These are phyloP conservation scores for Zostera marina DNA, from an alignment of 116 monocot species.

Conservation along the genomic window DNA sequence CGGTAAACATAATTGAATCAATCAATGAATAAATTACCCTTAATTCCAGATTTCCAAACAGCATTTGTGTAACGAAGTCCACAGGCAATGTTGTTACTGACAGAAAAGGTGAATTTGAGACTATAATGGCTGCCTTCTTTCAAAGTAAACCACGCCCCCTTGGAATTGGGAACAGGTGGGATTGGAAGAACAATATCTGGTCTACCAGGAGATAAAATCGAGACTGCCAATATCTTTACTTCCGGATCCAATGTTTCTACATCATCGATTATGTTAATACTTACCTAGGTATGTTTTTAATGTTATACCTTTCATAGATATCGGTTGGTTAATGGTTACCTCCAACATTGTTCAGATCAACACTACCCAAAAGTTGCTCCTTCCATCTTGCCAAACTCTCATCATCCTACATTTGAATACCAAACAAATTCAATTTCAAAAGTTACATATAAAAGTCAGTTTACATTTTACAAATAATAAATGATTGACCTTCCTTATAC, in stretches of 20 bases:
- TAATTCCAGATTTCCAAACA: conserved; percentile 85
- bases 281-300: neutral
- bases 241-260: conserved; percentile 74
- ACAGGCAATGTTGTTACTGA: conserved; percentile 73
- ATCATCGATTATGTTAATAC: neutral
- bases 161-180: conserved; percentile 39
- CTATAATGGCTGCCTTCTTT: conserved; percentile 79
- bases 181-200: conserved; percentile 57
- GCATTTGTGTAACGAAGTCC: conserved; percentile 73
- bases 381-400: conserved; percentile 93
- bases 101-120: conserved; percentile 78
- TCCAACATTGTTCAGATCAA: conserved; percentile 67
- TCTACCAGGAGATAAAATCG: conserved; percentile 63
- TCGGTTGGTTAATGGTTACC: conserved; percentile 11
- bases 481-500: too few species aligned
- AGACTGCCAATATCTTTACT: conserved; percentile 62
- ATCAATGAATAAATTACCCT: conserved; percentile 24
- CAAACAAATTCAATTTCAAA: too few species aligned
- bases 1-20: too few species aligned
- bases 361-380: conserved; percentile 56
- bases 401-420: conserved; percentile 65
- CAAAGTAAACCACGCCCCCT: conserved; percentile 72
- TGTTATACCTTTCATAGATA: neutral
- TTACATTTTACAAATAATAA: too few species aligned
- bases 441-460: too few species aligned